Conservation (phyloP, 2,329 filamentous ascomycete species). For the Periglandula ipomoeae region DNA sequence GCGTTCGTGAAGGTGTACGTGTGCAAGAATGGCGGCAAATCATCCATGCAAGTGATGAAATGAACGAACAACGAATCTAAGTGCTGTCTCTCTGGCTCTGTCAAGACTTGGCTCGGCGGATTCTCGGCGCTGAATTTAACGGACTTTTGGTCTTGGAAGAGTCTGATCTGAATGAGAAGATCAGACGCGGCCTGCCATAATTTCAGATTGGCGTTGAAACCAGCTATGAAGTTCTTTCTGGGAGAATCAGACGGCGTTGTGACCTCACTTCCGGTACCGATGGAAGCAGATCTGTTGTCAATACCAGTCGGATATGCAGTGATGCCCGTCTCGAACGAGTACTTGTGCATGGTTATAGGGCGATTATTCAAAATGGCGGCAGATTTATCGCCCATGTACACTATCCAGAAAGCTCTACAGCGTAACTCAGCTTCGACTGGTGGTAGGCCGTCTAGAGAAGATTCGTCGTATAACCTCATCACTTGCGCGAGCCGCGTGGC, state of each 20-base stretch:
- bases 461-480: slow-evolving; percentile 33
- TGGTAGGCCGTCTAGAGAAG: slow-evolving; percentile 23
- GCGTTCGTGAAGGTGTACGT: slow-evolving; percentile 16
- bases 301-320: slow-evolving; percentile 25
- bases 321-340: slow-evolving; percentile 30
- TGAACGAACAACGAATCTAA: slow-evolving; percentile 27
- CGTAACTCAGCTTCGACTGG: slow-evolving; percentile 29
- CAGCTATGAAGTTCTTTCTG: slow-evolving; percentile 23
- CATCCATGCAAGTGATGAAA: slow-evolving; percentile 32
- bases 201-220: slow-evolving; percentile 32
- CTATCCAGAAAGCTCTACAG: slow-evolving; percentile 28
- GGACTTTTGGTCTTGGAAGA: slow-evolving; percentile 19
- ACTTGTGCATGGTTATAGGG: slow-evolving; percentile 34
- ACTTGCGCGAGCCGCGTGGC: slow-evolving; percentile 31
- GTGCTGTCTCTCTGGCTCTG: slow-evolving; percentile 18
- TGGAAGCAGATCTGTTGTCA: slow-evolving; percentile 14
- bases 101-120: slow-evolving; percentile 7
- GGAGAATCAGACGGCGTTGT: slow-evolving; percentile 10
- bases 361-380: slow-evolving; percentile 30
- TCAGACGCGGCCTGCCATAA: slow-evolving; percentile 32
- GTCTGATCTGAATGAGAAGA: slow-evolving; percentile 26
- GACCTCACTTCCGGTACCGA: slow-evolving; percentile 8
- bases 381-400: slow-evolving; percentile 32
- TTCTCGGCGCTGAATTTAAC: slow-evolving; percentile 2
- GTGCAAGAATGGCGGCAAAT: slow-evolving; percentile 27